Conservation (phyloP, 768 basidiomycete species). For the Pleurotus pulmonarius region DNA sequence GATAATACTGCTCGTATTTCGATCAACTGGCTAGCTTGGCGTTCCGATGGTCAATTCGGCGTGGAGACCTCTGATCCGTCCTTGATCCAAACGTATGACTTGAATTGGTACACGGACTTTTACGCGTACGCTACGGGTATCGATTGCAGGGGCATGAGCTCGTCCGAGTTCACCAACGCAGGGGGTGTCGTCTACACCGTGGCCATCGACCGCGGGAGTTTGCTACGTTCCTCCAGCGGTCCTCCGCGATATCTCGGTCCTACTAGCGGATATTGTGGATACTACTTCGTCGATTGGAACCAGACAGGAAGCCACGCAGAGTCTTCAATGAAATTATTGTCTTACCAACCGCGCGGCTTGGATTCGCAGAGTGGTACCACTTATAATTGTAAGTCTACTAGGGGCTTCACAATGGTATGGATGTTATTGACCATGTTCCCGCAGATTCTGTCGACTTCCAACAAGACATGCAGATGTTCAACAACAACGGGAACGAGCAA, state of each 20-base stretch:
- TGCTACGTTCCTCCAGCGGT: not conserved
- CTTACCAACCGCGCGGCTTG: too few species aligned
- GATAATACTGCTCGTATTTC: not conserved
- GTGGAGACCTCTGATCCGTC: not conserved
- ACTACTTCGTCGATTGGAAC: not conserved
- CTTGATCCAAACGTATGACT: not conserved
- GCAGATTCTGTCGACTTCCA: not conserved
- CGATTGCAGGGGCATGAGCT: not conserved
- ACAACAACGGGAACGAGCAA: not conserved
- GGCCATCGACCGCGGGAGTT: not conserved
- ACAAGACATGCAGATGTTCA: conserved; percentile 3
- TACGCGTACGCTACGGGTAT: not conserved
- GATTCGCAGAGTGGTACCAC: too few species aligned
- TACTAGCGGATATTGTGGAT: not conserved
- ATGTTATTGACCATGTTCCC: not conserved
- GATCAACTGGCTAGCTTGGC: not conserved
- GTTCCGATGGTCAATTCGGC: not conserved
- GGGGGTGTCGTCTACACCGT: not conserved
- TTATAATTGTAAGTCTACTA: not conserved
- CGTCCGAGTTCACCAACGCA: too few species aligned
- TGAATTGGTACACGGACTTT: not conserved
- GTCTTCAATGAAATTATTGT: not conserved
- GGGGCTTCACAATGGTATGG: too few species aligned
- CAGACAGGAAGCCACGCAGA: too few species aligned
- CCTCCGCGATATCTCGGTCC: not conserved